phyloP scores from a whole-genome alignment of 2,329 filamentous ascomycete species.

The Penicillium sumatraense region DNA sequence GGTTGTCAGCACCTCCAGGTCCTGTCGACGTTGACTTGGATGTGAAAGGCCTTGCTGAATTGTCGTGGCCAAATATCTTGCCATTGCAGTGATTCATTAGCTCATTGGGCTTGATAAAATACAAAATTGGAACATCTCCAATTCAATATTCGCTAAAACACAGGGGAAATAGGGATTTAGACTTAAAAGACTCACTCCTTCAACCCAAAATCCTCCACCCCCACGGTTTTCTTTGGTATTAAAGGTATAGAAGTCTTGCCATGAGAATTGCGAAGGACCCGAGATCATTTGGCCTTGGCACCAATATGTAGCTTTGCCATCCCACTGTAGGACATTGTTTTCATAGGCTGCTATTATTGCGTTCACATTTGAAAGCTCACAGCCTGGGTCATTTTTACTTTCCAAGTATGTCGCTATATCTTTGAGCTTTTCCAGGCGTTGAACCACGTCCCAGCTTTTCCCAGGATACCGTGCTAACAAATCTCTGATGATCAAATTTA shows the following conservation, averaged over 20 bases:
- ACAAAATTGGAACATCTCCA: too few species aligned
- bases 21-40: too few species aligned
- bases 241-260: not conserved
- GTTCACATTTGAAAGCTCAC: not conserved
- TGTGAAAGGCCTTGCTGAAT: too few species aligned
- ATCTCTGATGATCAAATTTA: not conserved
- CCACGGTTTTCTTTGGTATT: constrained; percentile 3
- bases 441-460: not conserved
- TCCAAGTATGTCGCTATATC: not conserved
- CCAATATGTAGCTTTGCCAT: not conserved
- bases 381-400: not conserved
- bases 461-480: not conserved
- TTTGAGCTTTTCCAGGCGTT: not conserved
- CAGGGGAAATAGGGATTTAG: too few species aligned
- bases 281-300: not conserved
- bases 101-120: too few species aligned
- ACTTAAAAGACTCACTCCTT: constrained; percentile 2
- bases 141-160: too few species aligned
- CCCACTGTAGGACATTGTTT: not conserved
- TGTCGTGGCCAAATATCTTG: too few species aligned
- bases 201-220: constrained; percentile 4
- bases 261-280: not conserved
- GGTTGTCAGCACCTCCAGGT: too few species aligned
- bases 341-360: constrained; percentile 5
- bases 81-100: too few species aligned